phyloP scores from a whole-genome alignment of 495 filamentous ascomycete genomes.

The Podospora pseudoanserina region DNA sequence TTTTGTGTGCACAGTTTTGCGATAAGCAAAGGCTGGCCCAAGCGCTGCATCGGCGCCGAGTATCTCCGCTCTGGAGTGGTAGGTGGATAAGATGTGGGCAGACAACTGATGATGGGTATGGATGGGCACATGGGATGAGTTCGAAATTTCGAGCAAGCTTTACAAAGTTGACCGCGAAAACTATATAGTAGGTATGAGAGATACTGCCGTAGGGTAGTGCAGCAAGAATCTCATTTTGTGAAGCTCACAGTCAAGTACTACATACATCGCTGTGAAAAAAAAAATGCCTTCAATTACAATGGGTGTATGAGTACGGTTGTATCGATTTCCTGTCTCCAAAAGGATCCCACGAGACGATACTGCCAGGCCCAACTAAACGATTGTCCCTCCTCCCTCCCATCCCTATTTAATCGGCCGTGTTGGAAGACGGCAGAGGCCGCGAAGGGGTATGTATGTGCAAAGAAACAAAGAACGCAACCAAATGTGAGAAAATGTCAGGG shows the following conservation, averaged over 20 bases:
- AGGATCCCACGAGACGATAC: neutral
- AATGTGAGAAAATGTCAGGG: neutral
- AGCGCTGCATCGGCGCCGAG: slow-evolving; percentile 1
- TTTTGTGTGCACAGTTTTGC: slow-evolving; percentile 18
- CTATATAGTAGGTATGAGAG: no score
- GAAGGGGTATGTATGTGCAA: slow-evolving; percentile 22
- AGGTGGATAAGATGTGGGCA: neutral
- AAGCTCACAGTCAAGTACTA: neutral
- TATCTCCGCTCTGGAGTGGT: neutral
- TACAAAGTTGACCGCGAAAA: no score
- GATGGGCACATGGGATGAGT: no score
- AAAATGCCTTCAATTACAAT: slow-evolving; percentile 9
- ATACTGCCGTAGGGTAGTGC: neutral
- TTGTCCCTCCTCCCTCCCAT: slow-evolving; percentile 5
- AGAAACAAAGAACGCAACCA: slow-evolving; percentile 2
- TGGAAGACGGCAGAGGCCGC: slow-evolving; percentile 17
- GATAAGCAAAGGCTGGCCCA: slow-evolving; percentile 10
- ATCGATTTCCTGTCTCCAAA: neutral
- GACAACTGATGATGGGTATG: no score
- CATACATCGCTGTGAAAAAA: slow-evolving; percentile 6
- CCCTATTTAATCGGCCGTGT: slow-evolving; percentile 5
- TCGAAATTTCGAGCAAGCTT: no score
- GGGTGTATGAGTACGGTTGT: neutral
- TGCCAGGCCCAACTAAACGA: slow-evolving; percentile 4
- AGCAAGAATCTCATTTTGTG: neutral